Evolutionary conservation across 2,329 filamentous ascomycete species (phyloP).

Genomic region (Paraconiothyrium sp.): DNA sequence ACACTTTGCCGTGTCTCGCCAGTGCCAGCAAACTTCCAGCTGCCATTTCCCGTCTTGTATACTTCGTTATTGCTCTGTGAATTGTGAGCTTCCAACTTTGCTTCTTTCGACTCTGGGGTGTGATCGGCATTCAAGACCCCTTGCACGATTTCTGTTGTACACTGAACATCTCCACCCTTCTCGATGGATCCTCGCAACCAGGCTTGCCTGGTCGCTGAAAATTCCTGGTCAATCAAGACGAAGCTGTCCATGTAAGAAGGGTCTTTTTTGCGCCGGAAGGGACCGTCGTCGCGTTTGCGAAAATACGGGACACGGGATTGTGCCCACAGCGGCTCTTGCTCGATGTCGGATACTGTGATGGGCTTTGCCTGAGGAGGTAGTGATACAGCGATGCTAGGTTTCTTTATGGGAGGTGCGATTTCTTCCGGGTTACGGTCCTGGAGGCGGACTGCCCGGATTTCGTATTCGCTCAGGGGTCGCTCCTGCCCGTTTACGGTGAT

Average conservation of each 20-base stretch:
- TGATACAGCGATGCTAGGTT: not conserved
- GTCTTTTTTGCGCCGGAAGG: conserved; percentile 1
- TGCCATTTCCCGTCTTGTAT: not conserved
- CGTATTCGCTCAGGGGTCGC: conserved; percentile 10
- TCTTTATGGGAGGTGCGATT: too few species aligned
- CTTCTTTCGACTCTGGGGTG: not conserved
- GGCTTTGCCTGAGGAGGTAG: not conserved
- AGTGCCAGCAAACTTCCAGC: not conserved
- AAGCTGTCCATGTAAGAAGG: conserved; percentile 12
- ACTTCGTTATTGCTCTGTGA: not conserved
- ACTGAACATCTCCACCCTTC: not conserved
- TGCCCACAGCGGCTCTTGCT: conserved; percentile 14
- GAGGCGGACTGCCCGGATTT: conserved; percentile 2
- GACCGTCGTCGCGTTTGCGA: conserved; percentile 15
- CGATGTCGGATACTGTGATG: not conserved
- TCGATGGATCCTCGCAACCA: not conserved
- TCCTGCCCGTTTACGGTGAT: not conserved
- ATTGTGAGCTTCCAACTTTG: not conserved
- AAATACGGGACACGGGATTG: conserved; percentile 16
- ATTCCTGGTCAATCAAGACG: conserved; percentile 21
- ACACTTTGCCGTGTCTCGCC: conserved; percentile 1
- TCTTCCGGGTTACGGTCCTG: not conserved
- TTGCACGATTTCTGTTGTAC: not conserved
- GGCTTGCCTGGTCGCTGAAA: not conserved
- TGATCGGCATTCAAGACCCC: not conserved